Conservation (phyloP, 176 grass and related monocot genomes). For the Rhipidocladum racemiflorum region DNA sequence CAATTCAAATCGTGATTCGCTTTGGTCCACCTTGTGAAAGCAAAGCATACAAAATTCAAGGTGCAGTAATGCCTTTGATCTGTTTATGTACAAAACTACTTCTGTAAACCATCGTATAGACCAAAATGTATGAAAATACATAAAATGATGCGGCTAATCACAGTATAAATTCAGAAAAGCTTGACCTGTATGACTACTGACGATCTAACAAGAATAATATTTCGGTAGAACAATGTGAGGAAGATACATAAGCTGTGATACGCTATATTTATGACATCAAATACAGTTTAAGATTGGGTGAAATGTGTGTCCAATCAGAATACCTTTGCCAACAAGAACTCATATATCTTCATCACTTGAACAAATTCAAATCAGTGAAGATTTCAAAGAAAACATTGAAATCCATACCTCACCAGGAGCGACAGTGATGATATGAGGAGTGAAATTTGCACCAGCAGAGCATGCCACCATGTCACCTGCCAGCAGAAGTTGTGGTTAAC, state of each 20-base stretch:
- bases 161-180: neutral
- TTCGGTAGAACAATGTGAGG: neutral
- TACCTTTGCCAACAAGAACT: neutral
- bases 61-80: neutral
- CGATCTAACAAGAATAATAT: neutral
- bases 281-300: neutral
- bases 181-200: neutral
- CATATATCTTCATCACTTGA: neutral
- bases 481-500: neutral
- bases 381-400: neutral
- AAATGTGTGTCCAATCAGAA: neutral
- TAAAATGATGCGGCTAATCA: neutral
- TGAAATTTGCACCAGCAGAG: slow-evolving; percentile 88
- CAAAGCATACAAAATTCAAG: neutral
- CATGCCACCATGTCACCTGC: slow-evolving; percentile 69
- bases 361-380: neutral
- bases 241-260: neutral
- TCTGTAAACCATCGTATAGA: neutral
- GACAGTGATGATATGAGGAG: slow-evolving; percentile 88
- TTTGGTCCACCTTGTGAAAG: neutral
- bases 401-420: slow-evolving; percentile 83
- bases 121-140: neutral
- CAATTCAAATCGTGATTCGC: neutral
- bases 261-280: neutral
- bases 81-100: neutral